Conservation (phyloP, 306 rosid species). For the Benincasa hispida region DNA sequence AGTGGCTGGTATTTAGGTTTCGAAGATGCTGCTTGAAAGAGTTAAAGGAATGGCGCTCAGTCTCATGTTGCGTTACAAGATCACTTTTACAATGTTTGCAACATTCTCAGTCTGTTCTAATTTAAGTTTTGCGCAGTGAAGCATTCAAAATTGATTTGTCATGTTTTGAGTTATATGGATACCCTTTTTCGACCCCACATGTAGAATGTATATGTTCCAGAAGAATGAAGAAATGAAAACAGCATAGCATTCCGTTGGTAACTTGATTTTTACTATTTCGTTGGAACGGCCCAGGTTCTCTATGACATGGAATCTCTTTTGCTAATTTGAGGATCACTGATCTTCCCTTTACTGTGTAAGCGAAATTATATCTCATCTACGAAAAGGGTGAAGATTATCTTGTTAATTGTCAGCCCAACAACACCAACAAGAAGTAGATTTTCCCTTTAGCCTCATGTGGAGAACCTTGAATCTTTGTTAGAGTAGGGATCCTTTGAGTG, state of each 20-base stretch:
- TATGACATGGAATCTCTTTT: neutral
- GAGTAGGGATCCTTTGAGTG: too few relatives aligned
- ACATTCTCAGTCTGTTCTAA: neutral
- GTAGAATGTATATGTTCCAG: constrained; percentile 2
- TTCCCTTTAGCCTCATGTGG: too few relatives aligned
- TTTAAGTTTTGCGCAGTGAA: neutral
- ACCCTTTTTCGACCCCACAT: neutral
- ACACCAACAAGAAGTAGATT: neutral
- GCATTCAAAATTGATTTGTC: neutral
- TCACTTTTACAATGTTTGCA: neutral
- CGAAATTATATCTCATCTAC: neutral
- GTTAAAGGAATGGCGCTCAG: neutral
- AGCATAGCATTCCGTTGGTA: neutral
- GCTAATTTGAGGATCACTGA: neutral
- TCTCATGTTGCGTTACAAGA: neutral
- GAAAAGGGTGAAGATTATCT: neutral
- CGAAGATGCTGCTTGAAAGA: neutral
- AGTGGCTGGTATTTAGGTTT: neutral
- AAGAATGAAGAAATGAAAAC: neutral
- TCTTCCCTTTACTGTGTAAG: neutral
- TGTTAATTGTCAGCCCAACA: neutral
- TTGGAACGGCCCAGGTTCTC: neutral
- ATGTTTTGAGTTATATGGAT: neutral
- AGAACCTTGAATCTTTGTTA: too few relatives aligned
- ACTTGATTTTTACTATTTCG: neutral